Percentiles rank a stretch among this genome's conserved stretches.
phyloP scores from a whole-genome alignment of 768 basidiomycete species.

The Lentinula sp. region DNA sequence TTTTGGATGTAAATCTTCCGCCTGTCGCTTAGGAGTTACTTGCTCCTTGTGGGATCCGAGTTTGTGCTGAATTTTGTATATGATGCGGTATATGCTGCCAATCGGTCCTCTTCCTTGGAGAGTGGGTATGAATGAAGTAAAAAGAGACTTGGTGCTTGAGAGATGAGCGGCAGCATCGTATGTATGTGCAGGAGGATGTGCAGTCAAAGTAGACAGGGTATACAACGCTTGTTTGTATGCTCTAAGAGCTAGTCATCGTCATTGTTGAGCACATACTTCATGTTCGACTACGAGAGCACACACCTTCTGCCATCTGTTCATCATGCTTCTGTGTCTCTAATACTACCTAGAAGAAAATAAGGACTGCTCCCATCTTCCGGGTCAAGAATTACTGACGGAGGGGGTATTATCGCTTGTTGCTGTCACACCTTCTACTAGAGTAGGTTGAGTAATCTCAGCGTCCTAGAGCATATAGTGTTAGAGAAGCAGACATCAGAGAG shows the following conservation, averaged over 20 bases:
- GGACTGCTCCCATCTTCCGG: conserved; percentile 10
- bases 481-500: background rate
- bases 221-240: conserved; percentile 73
- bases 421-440: conserved; percentile 1
- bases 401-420: conserved; percentile 4
- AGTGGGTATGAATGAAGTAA: conserved; percentile 64
- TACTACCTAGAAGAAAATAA: conserved; percentile 14
- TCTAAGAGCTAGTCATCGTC: conserved; percentile 42
- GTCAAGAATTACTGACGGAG: conserved; percentile 1
- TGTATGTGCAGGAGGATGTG: conserved; percentile 48
- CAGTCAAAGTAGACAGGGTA: conserved; percentile 61
- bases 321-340: conserved; percentile 17
- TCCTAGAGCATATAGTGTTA: conserved; percentile 12
- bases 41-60: conserved; percentile 33
- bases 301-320: conserved; percentile 51
- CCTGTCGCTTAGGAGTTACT: conserved; percentile 37
- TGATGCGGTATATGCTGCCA: conserved; percentile 63
- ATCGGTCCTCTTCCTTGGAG: conserved; percentile 74
- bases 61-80: conserved; percentile 58
- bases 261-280: conserved; percentile 1
- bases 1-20: conserved; percentile 63
- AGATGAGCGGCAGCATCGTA: conserved; percentile 45
- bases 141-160: conserved; percentile 41
- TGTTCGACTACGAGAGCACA: conserved; percentile 1
- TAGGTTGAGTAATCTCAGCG: conserved; percentile 20